A percentile compares a stretch with the other conserved stretches of the same genome.
Conservation (phyloP, 1,284 basidiomycete genomes). For the Coniferiporia sulphurascens region DNA sequence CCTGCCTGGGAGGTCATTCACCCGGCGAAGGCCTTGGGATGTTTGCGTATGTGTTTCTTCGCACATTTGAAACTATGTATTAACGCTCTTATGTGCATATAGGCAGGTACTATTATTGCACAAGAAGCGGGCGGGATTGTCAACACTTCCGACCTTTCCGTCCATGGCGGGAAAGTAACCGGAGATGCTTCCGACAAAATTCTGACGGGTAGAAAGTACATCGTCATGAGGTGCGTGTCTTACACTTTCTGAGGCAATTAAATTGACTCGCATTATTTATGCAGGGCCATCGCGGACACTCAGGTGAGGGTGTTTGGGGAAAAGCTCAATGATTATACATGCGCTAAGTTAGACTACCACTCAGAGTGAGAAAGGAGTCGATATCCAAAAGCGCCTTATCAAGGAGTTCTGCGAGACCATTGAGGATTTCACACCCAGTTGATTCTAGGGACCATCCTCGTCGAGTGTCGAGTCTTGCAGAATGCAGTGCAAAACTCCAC, state of each 20-base stretch:
- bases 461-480: not conserved
- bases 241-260: not conserved
- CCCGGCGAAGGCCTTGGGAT: conserved; percentile 70
- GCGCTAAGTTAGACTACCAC: not conserved
- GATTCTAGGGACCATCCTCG: not conserved
- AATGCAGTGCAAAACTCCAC: too few species aligned
- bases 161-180: conserved; percentile 49
- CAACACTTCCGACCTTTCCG: conserved; percentile 57
- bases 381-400: conserved; percentile 78
- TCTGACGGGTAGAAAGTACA: conserved; percentile 81
- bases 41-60: conserved; percentile 56
- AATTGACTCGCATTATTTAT: not conserved
- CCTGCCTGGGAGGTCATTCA: not conserved
- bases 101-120: conserved; percentile 89
- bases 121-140: conserved; percentile 84
- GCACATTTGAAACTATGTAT: not conserved
- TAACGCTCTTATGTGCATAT: conserved; percentile 13
- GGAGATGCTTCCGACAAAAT: conserved; percentile 45
- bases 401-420: conserved; percentile 82
- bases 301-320: conserved; percentile 40
- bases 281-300: conserved; percentile 55
- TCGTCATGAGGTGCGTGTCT: conserved; percentile 51
- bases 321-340: too few species aligned
- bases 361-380: conserved; percentile 57
- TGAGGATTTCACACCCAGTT: conserved; percentile 43